Evolutionary conservation across 164 flowering plant species (phyloP).

Genomic region (Cinnamomum chago): DNA sequence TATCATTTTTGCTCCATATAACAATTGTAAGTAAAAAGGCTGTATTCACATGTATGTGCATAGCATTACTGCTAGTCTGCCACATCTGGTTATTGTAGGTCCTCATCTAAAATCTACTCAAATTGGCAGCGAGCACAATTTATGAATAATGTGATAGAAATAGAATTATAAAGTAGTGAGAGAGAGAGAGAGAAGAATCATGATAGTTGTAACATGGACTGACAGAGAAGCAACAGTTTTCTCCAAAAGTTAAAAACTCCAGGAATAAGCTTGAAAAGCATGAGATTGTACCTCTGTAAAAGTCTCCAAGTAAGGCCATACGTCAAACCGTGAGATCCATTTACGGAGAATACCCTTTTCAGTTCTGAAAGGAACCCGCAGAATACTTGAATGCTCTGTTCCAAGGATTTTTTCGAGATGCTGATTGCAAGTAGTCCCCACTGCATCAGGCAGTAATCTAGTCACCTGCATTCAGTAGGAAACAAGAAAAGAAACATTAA

Average conservation of each 20-base stretch:
- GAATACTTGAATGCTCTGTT: constrained; percentile 69
- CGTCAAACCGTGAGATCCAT: constrained; percentile 99
- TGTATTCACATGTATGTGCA: not conserved
- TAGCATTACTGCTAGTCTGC: not conserved
- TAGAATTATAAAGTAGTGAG: too few species aligned
- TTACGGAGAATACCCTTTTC: constrained; percentile 86
- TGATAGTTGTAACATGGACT: not conserved
- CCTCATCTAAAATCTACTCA: not conserved
- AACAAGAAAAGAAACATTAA: constrained; percentile 9
- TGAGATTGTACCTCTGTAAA: constrained; percentile 66
- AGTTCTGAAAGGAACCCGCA: constrained; percentile 90
- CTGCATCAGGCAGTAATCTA: constrained; percentile 95
- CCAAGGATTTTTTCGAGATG: constrained; percentile 85
- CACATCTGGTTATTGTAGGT: not conserved
- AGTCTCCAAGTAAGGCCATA: constrained; percentile 98
- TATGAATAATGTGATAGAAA: too few species aligned
- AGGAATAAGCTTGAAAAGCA: not conserved
- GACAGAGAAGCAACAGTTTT: not conserved
- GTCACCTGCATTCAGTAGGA: constrained; percentile 49
- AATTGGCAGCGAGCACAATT: not conserved
- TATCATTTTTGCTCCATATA: not conserved
- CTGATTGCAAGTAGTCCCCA: constrained; percentile 89
- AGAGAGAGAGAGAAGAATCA: too few species aligned
- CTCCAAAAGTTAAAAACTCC: not conserved
- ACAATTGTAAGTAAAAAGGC: too few species aligned